Conservation (phyloP, 1,284 basidiomycete genomes). For the Volvariella volvacea region DNA sequence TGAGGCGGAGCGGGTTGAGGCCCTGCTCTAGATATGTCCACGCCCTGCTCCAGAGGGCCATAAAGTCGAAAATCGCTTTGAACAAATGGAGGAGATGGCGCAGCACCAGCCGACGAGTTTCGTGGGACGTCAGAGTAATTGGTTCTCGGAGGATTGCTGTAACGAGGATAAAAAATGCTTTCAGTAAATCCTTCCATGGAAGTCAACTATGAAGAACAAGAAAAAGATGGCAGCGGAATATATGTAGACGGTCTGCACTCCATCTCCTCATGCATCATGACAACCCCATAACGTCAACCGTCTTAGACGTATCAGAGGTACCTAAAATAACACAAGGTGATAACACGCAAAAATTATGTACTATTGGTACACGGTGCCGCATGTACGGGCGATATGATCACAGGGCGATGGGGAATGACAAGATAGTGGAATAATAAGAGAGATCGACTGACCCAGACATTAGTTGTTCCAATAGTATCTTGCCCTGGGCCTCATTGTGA, state of each 20-base stretch:
- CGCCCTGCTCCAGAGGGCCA: slow-evolving; percentile 32
- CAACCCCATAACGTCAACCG: background rate
- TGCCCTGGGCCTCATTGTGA: slow-evolving; percentile 59
- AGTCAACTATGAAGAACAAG: background rate
- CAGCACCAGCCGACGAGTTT: slow-evolving; percentile 27
- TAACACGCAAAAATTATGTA: background rate
- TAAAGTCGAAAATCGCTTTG: slow-evolving; percentile 40
- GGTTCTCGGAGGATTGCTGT: slow-evolving; percentile 45
- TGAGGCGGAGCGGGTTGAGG: slow-evolving; percentile 18
- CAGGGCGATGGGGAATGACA: background rate
- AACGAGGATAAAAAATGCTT: background rate
- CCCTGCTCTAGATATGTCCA: slow-evolving; percentile 18
- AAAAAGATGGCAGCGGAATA: slow-evolving; percentile 4
- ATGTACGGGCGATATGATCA: too few species aligned
- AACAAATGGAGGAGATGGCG: slow-evolving; percentile 44
- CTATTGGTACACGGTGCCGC: too few species aligned
- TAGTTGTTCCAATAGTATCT: slow-evolving; percentile 69
- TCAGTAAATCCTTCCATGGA: too few species aligned
- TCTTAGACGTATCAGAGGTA: background rate
- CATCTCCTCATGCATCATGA: slow-evolving; percentile 14
- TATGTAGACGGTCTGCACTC: slow-evolving; percentile 10
- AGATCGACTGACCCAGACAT: slow-evolving; percentile 62
- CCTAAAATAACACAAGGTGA: background rate
- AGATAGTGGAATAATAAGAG: too few species aligned
- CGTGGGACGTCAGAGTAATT: slow-evolving; percentile 49